phyloP scores from a whole-genome alignment of 2,329 filamentous ascomycete species.

The Allantophomopsis lycopodina region DNA sequence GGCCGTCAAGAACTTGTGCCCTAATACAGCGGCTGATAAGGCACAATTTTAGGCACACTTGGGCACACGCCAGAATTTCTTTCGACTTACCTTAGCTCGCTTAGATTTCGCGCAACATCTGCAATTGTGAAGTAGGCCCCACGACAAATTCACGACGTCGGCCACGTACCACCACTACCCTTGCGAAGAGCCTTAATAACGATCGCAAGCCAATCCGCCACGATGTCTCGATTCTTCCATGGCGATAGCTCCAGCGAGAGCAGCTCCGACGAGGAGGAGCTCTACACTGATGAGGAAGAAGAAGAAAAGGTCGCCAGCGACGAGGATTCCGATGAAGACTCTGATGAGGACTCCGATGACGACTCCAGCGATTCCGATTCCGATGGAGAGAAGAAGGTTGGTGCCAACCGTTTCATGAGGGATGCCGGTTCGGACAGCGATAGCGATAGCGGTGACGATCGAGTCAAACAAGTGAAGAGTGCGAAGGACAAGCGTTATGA shows the following conservation, averaged over 20 bases:
- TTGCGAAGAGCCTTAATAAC: too few relatives aligned
- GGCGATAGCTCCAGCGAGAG: conserved; percentile 92
- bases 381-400: conserved; percentile 49
- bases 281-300: conserved; percentile 75
- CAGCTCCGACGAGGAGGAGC: conserved; percentile 87
- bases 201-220: conserved; percentile 20
- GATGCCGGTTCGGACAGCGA: conserved; percentile 60
- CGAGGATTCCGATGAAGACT: conserved; percentile 28
- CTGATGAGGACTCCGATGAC: conserved; percentile 38
- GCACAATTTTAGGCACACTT: too few relatives aligned
- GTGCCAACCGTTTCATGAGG: conserved; percentile 74
- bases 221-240: conserved; percentile 95
- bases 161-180: too few relatives aligned
- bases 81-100: too few relatives aligned
- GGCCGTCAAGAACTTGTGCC: too few relatives aligned
- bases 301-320: conserved; percentile 36
- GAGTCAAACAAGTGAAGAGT: conserved; percentile 80
- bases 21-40: too few relatives aligned
- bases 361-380: conserved; percentile 50
- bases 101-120: background rate
- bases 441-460: conserved; percentile 74
- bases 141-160: conserved; percentile 1
- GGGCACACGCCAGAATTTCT: conserved; percentile 1
- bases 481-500: conserved; percentile 96
- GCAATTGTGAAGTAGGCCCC: background rate